phyloP scores from a whole-genome alignment of 2,329 filamentous ascomycete species.

The Ophiostoma australiae region DNA sequence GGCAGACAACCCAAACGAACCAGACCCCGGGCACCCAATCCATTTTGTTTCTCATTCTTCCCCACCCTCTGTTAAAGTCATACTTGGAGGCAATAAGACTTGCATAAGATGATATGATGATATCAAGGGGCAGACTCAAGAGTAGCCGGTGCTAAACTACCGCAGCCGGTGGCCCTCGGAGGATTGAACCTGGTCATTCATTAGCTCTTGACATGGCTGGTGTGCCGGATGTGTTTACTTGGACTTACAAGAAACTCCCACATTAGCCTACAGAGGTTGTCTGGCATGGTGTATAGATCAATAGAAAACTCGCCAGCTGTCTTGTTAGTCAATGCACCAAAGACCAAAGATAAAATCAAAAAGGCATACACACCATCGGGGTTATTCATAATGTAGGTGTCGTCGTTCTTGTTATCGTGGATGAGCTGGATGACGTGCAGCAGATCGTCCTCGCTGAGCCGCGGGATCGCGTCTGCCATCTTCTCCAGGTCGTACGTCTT shows the following conservation, averaged over 20 bases:
- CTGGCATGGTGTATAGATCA: slow-evolving; percentile 94
- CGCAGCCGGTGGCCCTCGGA: slow-evolving; percentile 23
- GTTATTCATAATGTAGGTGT: slow-evolving; percentile 96
- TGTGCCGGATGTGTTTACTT: no score
- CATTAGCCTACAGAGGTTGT: slow-evolving; percentile 81
- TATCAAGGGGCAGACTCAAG: background rate
- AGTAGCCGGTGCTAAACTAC: background rate
- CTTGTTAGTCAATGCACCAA: slow-evolving; percentile 14
- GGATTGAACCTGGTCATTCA: slow-evolving; percentile 14
- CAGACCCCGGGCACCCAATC: background rate
- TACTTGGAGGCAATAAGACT: background rate
- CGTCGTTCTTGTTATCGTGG: slow-evolving; percentile 89
- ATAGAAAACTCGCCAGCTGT: slow-evolving; percentile 93
- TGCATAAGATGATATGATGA: background rate
- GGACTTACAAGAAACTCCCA: slow-evolving; percentile 72
- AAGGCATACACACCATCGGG: slow-evolving; percentile 63
- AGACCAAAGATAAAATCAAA: background rate
- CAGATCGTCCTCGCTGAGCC: slow-evolving; percentile 86
- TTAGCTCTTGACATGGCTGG: background rate
- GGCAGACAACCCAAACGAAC: background rate
- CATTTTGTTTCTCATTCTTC: slow-evolving; percentile 3
- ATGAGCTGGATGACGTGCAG: slow-evolving; percentile 96
- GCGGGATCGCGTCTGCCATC: slow-evolving; percentile 84
- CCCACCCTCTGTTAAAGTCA: background rate
- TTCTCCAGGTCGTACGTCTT: slow-evolving; percentile 84